These are phyloP conservation scores for Fusarium musae DNA, from an alignment of 2,329 filamentous ascomycete species.

Conservation along the genomic window DNA sequence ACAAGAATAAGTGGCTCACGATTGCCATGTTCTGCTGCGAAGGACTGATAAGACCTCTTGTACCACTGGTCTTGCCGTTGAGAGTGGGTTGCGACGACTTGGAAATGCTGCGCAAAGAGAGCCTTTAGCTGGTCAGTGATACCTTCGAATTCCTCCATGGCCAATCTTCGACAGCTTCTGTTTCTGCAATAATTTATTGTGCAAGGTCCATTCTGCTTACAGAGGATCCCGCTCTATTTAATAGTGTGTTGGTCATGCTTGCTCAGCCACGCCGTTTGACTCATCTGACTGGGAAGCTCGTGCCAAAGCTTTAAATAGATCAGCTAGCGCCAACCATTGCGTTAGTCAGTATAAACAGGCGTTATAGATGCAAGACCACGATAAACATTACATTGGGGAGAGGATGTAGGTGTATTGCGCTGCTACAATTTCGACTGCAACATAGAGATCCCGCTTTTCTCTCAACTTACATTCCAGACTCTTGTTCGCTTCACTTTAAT, in stretches of 20 bases:
- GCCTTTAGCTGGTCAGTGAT: rapidly evolving
- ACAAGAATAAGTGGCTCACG: neutral
- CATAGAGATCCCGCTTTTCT: too few species aligned
- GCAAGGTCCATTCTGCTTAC: neutral
- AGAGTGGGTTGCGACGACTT: neutral
- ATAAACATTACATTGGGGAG: neutral
- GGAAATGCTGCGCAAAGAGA: neutral
- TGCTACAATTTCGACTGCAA: too few species aligned
- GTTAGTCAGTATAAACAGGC: neutral
- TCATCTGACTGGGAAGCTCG: neutral
- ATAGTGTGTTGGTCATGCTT: neutral
- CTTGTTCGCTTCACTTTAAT: neutral
- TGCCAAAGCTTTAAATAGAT: neutral
- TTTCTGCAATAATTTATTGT: neutral
- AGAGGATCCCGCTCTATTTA: neutral
- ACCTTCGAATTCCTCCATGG: rapidly evolving
- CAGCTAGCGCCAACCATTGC: neutral
- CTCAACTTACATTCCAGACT: too few species aligned
- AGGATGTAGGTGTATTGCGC: neutral
- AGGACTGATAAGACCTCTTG: conserved; percentile 6
- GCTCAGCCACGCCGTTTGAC: conserved; percentile 8
- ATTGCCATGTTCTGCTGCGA: rapidly evolving
- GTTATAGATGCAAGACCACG: neutral
- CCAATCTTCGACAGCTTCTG: rapidly evolving
- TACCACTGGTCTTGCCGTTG: conserved; percentile 25